These are phyloP conservation scores for Calocybe indica DNA, from an alignment of 768 basidiomycete species.

Conservation along the genomic window DNA sequence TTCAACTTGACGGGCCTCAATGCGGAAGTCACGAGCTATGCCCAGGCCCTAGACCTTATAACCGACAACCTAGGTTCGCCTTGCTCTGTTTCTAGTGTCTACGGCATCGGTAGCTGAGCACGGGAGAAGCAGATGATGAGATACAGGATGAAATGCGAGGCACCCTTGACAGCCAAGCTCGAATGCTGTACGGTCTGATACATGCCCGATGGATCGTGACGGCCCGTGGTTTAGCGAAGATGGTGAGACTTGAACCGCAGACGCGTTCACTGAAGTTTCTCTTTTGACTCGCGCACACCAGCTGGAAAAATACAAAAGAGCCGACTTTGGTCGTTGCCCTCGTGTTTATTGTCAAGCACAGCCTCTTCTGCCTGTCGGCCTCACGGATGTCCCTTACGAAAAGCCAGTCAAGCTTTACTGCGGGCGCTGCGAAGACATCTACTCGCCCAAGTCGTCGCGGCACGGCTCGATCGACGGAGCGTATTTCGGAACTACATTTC, in stretches of 20 bases:
- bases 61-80: constrained; percentile 87
- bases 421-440: constrained; percentile 97
- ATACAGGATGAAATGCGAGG: constrained; percentile 92
- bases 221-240: constrained; percentile 87
- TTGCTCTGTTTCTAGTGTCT: neutral
- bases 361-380: constrained; percentile 92
- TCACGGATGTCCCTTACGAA: constrained; percentile 96
- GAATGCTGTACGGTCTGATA: constrained; percentile 91
- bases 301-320: constrained; percentile 97
- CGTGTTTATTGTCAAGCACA: constrained; percentile 94
- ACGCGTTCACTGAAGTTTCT: neutral
- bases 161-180: constrained; percentile 87
- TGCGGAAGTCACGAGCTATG: constrained; percentile 92
- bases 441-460: constrained; percentile 93
- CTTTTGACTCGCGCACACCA: constrained; percentile 17
- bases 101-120: neutral
- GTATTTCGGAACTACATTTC: constrained; percentile 98
- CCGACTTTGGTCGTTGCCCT: constrained; percentile 97
- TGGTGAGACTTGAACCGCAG: constrained; percentile 46
- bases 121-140: constrained; percentile 67
- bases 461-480: constrained; percentile 98
- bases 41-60: constrained; percentile 91
- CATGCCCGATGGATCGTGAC: constrained; percentile 98
- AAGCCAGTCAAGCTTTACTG: constrained; percentile 99
- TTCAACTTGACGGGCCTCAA: constrained; percentile 98